Conservation (phyloP, 2,329 filamentous ascomycete genomes). For the Ophiostoma montium region DNA sequence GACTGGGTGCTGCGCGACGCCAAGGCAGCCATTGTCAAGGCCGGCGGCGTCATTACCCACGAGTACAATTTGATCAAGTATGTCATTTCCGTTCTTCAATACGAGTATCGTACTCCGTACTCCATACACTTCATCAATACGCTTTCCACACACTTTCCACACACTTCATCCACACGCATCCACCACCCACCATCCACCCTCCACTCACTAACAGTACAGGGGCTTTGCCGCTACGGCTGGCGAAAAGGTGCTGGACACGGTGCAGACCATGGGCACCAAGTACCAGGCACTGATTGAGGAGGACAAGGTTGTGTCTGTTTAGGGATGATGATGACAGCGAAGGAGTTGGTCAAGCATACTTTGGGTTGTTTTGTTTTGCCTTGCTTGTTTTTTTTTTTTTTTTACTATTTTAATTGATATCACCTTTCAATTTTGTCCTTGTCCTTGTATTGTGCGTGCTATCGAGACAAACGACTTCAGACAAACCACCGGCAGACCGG, state of each 20-base stretch:
- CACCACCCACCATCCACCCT: not conserved
- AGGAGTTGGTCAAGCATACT: no score
- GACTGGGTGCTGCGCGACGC: constrained; percentile 54
- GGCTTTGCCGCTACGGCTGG: constrained; percentile 67
- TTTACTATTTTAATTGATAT: no score
- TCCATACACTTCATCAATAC: not conserved
- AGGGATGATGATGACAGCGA: not conserved
- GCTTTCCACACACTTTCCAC: not conserved
- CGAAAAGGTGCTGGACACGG: constrained; percentile 50
- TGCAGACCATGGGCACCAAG: constrained; percentile 46
- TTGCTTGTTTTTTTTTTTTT: no score
- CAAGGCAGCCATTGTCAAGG: constrained; percentile 53
- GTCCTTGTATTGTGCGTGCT: no score
- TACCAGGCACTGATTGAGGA: constrained; percentile 60
- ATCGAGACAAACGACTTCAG: no score
- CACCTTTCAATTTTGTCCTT: no score
- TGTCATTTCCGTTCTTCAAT: constrained; percentile 17
- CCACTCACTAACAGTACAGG: constrained; percentile 31
- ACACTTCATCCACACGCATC: no score
- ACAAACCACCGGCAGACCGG: no score
- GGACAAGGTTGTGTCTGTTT: constrained; percentile 57
- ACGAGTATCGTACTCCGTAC: no score
- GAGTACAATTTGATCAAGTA: constrained; percentile 57
- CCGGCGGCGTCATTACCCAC: constrained; percentile 67
- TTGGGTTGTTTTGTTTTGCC: no score